These are phyloP conservation scores for Macrophomina tecta DNA, from an alignment of 2,329 filamentous ascomycete genomes.

Conservation along the genomic window DNA sequence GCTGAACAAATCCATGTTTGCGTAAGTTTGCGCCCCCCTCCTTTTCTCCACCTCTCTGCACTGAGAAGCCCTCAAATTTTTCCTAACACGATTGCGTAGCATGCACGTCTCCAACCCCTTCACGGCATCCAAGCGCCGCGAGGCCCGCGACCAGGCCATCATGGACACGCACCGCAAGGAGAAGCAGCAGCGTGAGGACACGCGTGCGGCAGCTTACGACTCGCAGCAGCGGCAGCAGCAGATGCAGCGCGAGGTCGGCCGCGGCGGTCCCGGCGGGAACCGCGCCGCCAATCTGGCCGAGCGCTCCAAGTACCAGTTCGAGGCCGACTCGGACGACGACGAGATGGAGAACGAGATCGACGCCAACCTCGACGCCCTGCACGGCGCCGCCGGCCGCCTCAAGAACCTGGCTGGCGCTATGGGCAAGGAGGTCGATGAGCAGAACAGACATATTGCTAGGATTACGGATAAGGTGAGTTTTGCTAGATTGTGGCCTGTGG, in stretches of 20 bases:
- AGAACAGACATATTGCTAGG: constrained; percentile 78
- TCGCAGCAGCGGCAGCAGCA: constrained; percentile 68
- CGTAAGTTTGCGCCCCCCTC: constrained; percentile 62
- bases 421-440: constrained; percentile 74
- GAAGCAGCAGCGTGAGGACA: constrained; percentile 62
- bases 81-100: neutral
- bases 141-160: constrained; percentile 71
- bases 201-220: constrained; percentile 59
- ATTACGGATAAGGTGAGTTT: constrained; percentile 68
- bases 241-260: constrained; percentile 59
- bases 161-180: constrained; percentile 68
- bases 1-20: constrained; percentile 90
- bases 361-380: constrained; percentile 60
- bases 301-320: constrained; percentile 76
- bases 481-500: neutral
- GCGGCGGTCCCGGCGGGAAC: constrained; percentile 57
- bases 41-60: no score
- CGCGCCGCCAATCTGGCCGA: constrained; percentile 63
- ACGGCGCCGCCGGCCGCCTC: constrained; percentile 69
- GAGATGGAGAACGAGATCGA: constrained; percentile 67
- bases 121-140: constrained; percentile 62
- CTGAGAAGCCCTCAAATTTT: no score
- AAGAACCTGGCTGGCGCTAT: constrained; percentile 77
- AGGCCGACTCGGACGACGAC: constrained; percentile 63
- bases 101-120: constrained; percentile 56